Conservation (phyloP, 257 asterid genomes). For the Solanum chiquidenum region DNA sequence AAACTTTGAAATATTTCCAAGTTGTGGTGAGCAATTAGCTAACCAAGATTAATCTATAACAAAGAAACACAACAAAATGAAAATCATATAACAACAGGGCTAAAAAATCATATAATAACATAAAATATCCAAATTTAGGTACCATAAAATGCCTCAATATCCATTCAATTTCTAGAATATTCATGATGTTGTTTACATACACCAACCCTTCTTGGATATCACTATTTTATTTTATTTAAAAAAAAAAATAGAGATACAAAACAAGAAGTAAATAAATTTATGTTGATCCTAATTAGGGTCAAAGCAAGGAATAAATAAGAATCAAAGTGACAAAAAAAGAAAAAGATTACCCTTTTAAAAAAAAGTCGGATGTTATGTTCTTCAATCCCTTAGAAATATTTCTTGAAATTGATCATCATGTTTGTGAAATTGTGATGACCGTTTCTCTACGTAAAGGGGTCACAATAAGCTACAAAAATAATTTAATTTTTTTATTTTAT, state of each 20-base stretch:
- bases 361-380: neutral
- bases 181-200: neutral
- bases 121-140: neutral
- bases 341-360: neutral
- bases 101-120: neutral
- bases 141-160: neutral
- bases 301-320: neutral
- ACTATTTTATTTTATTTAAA: neutral
- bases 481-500: neutral
- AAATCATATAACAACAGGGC: neutral
- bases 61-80: neutral
- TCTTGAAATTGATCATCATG: neutral
- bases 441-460: neutral
- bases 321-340: neutral
- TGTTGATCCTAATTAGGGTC: neutral
- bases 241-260: neutral
- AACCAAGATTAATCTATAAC: neutral
- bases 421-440: neutral
- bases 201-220: neutral
- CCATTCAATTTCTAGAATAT: neutral
- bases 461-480: slow-evolving; percentile 3
- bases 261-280: neutral
- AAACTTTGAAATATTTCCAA: too few relatives aligned
- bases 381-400: neutral
- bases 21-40: neutral